Evolutionary conservation across 2,329 filamentous ascomycete species (phyloP).

Genomic region (Microcera coccophila): DNA sequence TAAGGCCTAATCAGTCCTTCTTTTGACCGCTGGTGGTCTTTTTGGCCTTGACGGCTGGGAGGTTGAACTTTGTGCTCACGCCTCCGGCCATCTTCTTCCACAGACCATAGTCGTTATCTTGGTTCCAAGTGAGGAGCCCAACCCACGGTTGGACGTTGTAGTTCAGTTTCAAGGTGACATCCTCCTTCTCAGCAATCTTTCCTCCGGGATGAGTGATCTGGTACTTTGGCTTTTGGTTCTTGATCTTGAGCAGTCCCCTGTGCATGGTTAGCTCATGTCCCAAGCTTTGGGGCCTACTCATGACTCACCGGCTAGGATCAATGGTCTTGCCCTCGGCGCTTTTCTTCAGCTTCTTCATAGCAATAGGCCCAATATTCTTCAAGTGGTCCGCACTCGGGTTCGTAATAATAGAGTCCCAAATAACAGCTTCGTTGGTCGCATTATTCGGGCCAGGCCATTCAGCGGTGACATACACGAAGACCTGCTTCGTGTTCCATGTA

Average conservation of each 20-base stretch:
- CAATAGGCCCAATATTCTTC: slow-evolving; percentile 55
- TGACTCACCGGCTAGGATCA: slow-evolving; percentile 52
- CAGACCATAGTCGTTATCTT: slow-evolving; percentile 49
- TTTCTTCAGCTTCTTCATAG: slow-evolving; percentile 59
- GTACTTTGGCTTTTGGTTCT: slow-evolving; percentile 91
- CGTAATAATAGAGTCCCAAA: slow-evolving; percentile 95
- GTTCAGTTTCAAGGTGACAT: slow-evolving; percentile 76
- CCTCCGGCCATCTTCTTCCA: slow-evolving; percentile 66
- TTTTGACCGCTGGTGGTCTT: slow-evolving; percentile 25
- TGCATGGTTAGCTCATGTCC: neutral
- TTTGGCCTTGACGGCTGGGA: slow-evolving; percentile 65
- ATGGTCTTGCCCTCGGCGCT: slow-evolving; percentile 58
- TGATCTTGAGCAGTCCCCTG: slow-evolving; percentile 70
- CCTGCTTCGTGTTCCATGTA: slow-evolving; percentile 98
- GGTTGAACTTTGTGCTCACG: slow-evolving; percentile 58
- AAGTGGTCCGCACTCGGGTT: slow-evolving; percentile 62
- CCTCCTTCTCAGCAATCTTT: slow-evolving; percentile 66
- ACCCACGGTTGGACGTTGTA: slow-evolving; percentile 99
- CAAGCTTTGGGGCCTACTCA: neutral
- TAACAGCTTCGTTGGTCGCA: slow-evolving; percentile 68
- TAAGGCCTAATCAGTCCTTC: slow-evolving; percentile 18
- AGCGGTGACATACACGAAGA: slow-evolving; percentile 94
- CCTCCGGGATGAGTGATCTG: slow-evolving; percentile 89
- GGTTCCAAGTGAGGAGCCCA: slow-evolving; percentile 79
- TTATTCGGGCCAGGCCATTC: slow-evolving; percentile 52